Conservation (phyloP, 2,329 filamentous ascomycete genomes). For the Myriosclerotinia duriaeana region DNA sequence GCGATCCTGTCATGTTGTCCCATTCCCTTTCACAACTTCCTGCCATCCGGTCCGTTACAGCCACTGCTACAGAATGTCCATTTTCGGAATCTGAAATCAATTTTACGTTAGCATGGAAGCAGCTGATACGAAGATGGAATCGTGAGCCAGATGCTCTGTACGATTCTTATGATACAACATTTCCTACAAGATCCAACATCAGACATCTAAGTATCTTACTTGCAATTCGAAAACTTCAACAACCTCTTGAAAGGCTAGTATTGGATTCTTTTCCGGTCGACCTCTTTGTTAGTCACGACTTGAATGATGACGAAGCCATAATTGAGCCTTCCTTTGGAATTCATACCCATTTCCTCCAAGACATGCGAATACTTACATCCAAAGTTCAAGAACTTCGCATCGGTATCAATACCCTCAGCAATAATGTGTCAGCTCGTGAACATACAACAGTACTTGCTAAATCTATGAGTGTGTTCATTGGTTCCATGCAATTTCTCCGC, state of each 20-base stretch:
- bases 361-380: conserved; percentile 11
- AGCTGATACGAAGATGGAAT: conserved; percentile 5
- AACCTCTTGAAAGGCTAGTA: no score
- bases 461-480: conserved; percentile 14
- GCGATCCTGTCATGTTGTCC: conserved; percentile 12
- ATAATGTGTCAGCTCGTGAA: neutral
- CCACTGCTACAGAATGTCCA: conserved; percentile 3
- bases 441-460: neutral
- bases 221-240: no score
- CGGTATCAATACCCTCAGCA: conserved; percentile 8
- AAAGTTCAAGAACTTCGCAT: conserved; percentile 8
- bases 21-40: conserved; percentile 10
- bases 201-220: no score
- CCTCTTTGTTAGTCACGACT: no score
- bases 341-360: conserved; percentile 11
- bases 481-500: no score
- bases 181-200: conserved; percentile 3
- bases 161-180: conserved; percentile 19
- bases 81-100: conserved; percentile 12
- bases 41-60: neutral
- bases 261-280: no score
- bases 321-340: neutral
- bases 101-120: conserved; percentile 16
- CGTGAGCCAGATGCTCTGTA: conserved; percentile 12
- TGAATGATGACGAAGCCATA: neutral